A percentile compares a stretch with the other conserved stretches of the same genome.
Evolutionary conservation across 1,284 basidiomycete species (phyloP).

Genomic region (Calocybe gambosa): DNA sequence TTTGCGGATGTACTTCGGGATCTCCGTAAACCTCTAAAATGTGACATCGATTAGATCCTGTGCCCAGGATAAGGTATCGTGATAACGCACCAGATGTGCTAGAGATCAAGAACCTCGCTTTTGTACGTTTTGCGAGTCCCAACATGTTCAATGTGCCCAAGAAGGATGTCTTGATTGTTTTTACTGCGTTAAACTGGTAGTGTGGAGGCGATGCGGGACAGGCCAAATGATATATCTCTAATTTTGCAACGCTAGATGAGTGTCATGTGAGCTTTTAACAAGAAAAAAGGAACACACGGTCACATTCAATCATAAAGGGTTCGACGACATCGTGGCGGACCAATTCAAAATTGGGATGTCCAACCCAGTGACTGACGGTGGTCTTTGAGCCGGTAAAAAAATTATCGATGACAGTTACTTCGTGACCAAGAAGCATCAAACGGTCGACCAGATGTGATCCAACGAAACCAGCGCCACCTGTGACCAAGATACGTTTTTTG

Average conservation of each 20-base stretch:
- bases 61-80: constrained; percentile 1
- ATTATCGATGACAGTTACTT: constrained; percentile 96
- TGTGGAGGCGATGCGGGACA: constrained; percentile 95
- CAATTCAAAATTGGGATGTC: constrained; percentile 98
- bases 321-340: constrained; percentile 96
- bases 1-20: constrained; percentile 94
- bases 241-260: neutral
- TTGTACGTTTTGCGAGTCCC: constrained; percentile 94
- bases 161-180: constrained; percentile 98
- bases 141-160: constrained; percentile 98
- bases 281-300: constrained; percentile 55
- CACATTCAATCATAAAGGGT: constrained; percentile 95
- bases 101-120: constrained; percentile 93
- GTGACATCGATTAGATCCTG: neutral
- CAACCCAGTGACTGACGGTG: constrained; percentile 90
- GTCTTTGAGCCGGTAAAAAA: constrained; percentile 98
- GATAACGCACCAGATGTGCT: constrained; percentile 74
- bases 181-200: constrained; percentile 93
- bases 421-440: constrained; percentile 95
- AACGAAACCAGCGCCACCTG: constrained; percentile 96
- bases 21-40: constrained; percentile 89
- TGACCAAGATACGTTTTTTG: constrained; percentile 89
- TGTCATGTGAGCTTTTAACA: neutral
- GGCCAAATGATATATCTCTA: constrained; percentile 95
- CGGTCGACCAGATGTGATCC: constrained; percentile 97